These are phyloP conservation scores for Buddleja alternifolia DNA, from an alignment of 257 asterid species.

Conservation along the genomic window DNA sequence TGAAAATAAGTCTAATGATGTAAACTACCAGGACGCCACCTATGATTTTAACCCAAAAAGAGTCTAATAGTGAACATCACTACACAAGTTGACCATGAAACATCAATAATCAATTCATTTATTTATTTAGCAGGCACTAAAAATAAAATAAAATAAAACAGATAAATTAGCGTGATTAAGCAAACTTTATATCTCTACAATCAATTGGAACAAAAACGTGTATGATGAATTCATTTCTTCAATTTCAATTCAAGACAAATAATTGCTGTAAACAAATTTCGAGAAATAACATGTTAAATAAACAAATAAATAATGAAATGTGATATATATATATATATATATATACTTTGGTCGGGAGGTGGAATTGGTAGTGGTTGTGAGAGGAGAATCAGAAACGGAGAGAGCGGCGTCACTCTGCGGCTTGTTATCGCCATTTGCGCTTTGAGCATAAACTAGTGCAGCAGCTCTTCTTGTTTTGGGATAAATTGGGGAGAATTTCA, in stretches of 20 bases:
- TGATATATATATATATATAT: background rate
- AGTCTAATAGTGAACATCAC: background rate
- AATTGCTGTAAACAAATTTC: background rate
- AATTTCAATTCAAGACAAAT: conserved; percentile 1
- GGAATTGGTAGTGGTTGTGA: conserved; percentile 31
- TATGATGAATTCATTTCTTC: background rate
- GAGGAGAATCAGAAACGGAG: conserved; percentile 44
- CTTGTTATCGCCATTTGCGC: conserved; percentile 40
- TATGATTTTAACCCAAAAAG: background rate
- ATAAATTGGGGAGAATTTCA: conserved; percentile 22
- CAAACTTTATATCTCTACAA: background rate
- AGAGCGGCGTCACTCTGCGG: conserved; percentile 36
- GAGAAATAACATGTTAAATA: background rate
- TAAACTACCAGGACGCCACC: background rate
- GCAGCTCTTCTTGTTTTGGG: conserved; percentile 30
- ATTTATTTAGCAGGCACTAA: background rate
- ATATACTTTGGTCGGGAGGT: conserved; percentile 38
- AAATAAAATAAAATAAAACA: background rate
- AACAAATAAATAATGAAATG: background rate
- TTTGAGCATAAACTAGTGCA: conserved; percentile 46
- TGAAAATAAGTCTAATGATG: background rate
- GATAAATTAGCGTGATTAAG: background rate
- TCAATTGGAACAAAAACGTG: background rate
- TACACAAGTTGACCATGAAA: conserved; percentile 10
- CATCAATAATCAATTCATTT: background rate